Base-by-base conservation (phyloP, 208 protist species). In the Herpetomonas muscarum region DNA sequence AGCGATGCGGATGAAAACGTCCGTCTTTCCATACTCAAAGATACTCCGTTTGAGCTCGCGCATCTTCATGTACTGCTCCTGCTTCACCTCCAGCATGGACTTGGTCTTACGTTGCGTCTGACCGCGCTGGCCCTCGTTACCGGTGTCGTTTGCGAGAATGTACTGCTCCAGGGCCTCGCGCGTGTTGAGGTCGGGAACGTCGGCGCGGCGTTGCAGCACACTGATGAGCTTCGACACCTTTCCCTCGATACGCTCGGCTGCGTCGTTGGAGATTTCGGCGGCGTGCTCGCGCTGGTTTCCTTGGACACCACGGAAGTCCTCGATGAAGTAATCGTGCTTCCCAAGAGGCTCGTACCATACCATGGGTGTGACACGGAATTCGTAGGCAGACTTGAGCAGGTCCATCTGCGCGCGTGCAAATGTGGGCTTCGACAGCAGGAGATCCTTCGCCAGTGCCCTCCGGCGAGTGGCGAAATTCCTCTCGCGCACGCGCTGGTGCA, bases 181-280 rank as follows among this genome's bases (percentile, higher is more conserved):
- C 2, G 91, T 95, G 67, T 90, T 96, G 19, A 97, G 70, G 67
- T 97, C 88, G 0, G 93, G 93, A 41, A 97, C 87, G 65, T 96
- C 85, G 9, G 93, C 91, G 13, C 90, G 74, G 25, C 70, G 64
- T 59, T 90, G 78, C 37, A 97, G 69, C 5, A 67, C 29, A 26
- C 95, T 82, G 49, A 90, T 81, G 15, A 97, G 71, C 52, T 94
- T 88, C 26, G 69, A 69, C 26, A 97, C 64, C 45, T 81, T 85
- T 24, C 76, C 61, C 65, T 97, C 93, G 26, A 97, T 81, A 24
- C 59, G 76, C 45, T 97, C 91, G 30, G 93, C 64, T 28, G 73
- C 74, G 3, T 64, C 50, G 15, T 64, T 78, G 55, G 94, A 80
- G 6, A 70, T 62, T 7, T 60, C 61, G 25, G 69, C 76, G 1